Evolutionary conservation across 495 filamentous ascomycete species (phyloP).

Genomic region (Bathelium albidoporum): DNA sequence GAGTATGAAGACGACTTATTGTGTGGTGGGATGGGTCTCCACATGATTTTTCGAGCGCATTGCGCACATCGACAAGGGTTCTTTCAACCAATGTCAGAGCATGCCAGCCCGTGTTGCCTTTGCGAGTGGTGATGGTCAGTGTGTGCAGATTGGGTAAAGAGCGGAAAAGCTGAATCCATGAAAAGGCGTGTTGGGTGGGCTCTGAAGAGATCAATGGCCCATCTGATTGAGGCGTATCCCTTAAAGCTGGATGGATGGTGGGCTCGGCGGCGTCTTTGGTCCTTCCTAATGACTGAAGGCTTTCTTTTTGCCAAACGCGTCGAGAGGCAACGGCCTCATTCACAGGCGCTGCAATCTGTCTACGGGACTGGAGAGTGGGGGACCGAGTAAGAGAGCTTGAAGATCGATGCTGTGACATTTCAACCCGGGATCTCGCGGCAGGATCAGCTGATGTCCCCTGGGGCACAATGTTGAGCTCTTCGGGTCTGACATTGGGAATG

Average conservation of each 20-base stretch:
- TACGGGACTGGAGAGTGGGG: background rate
- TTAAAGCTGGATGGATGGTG: background rate
- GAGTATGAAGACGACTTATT: conserved; percentile 4
- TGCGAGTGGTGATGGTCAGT: conserved; percentile 13
- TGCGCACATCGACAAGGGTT: conserved; percentile 17
- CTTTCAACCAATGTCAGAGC: conserved; percentile 14
- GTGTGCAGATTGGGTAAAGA: conserved; percentile 8
- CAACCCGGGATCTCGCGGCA: background rate
- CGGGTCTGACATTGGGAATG: background rate
- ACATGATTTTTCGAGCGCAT: conserved; percentile 15
- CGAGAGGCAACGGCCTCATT: background rate
- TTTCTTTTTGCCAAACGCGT: background rate
- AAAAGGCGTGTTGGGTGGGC: background rate
- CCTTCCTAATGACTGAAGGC: background rate
- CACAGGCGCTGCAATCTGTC: background rate
- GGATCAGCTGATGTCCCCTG: background rate
- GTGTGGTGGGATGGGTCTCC: background rate
- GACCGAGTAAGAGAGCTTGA: too few relatives aligned
- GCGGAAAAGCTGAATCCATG: conserved; percentile 9
- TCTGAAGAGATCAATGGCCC: background rate
- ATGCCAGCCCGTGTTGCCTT: conserved; percentile 17
- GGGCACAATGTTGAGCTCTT: background rate
- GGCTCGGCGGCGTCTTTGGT: background rate
- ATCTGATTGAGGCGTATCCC: background rate
- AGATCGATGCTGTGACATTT: too few relatives aligned